phyloP scores from a whole-genome alignment of 441 rosid species.

The Brassica hybrid region DNA sequence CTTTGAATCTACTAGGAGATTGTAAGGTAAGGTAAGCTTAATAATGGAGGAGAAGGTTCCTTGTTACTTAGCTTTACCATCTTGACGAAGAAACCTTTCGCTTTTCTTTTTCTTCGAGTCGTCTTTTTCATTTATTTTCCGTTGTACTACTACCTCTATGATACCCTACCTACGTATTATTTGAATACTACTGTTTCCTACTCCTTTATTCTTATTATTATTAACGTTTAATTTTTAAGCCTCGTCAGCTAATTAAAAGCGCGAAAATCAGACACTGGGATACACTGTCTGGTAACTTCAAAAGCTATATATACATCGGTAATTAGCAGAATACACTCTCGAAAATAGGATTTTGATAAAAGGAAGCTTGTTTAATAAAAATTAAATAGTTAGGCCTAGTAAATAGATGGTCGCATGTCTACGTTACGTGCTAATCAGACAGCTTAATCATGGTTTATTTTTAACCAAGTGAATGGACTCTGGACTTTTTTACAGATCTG shows the following conservation, averaged over 20 bases:
- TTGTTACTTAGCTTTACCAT: neutral
- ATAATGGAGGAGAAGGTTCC: neutral
- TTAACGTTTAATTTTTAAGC: neutral
- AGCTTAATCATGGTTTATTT: neutral
- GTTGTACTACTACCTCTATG: constrained; percentile 5
- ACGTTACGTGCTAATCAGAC: neutral
- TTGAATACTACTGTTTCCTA: neutral
- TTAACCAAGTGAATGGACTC: neutral
- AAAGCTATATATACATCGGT: constrained; percentile 1
- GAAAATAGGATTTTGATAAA: neutral
- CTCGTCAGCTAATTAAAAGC: constrained; percentile 22
- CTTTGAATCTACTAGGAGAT: neutral
- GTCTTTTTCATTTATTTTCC: neutral
- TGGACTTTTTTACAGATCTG: neutral
- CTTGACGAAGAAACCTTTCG: constrained; percentile 37
- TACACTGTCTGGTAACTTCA: neutral
- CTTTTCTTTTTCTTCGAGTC: neutral
- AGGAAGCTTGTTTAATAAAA: no score
- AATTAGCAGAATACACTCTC: constrained; percentile 3
- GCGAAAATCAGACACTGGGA: constrained; percentile 28
- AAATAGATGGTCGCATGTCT: neutral
- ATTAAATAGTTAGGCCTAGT: neutral
- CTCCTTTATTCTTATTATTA: neutral
- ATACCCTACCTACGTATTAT: no score
- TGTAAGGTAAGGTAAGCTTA: neutral